Evolutionary conservation across 352 stramenopile species (phyloP), one percentile per base, ranked within the genome.

Genomic region (Globisporangium cylindrosporum): DNA sequence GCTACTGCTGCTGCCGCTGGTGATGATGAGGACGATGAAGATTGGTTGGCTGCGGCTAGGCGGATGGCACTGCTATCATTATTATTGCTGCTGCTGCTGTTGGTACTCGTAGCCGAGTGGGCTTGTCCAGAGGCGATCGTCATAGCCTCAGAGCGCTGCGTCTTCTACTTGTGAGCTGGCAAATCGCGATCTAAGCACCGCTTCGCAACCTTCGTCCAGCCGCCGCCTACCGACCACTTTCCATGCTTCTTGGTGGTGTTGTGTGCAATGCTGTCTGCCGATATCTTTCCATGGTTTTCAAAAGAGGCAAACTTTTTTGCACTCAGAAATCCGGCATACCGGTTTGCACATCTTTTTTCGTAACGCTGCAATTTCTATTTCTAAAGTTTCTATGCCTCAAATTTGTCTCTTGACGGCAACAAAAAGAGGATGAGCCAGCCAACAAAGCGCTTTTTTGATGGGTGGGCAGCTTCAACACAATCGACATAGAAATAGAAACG

Each of bases 31-130:
- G 25, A 58, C 34, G 12, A 22, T 34, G 53, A 25, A 22, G 4
- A 9, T 59, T 61, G 55, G 55, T 38, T 61, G 55, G 29, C 55
- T 61, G 55, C 36, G 29, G 15, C 24, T 54, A 32, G 58, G 22
- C 3, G n/a, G 38, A 7, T 18, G 34, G 29, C 32, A 5, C 18
- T 54, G 41, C 59, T 64, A 22, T 24, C 24, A 20, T 14, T 64
- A 20, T 20, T 43, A 18, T 8, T 46, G 55, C 20, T 27, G 43
- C 18, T 24, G 27, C 27, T 43, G 27, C 20, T 46, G 55, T 27
- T 29, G 43, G 43, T 24, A 51, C 43, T 51, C 43, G 29, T 46
- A 46, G 18, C 8, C 20, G 18, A 46, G 55, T 24, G 43, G 43
- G 20, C 20, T 46, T 61, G 55, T 22, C 24, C 20, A n/a, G 18